A percentile compares a stretch with the other conserved stretches of the same genome.
phyloP scores from a whole-genome alignment of 257 asterid genomes.

The Scutellaria minor region DNA sequence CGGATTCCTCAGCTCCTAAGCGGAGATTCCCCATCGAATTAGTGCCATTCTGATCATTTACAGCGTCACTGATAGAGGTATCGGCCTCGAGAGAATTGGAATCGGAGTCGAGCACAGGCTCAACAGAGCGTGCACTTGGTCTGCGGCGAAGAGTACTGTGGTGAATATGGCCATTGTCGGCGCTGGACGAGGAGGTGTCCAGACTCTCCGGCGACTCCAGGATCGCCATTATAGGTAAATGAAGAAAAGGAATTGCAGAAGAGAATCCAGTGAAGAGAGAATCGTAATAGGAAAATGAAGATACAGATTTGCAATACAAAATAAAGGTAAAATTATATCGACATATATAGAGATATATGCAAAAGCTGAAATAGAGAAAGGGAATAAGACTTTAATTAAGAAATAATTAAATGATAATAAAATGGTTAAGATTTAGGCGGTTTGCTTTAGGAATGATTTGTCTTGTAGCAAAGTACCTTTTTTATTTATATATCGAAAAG shows the following conservation, averaged over 20 bases:
- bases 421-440: constrained; percentile 31
- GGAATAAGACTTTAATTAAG: neutral
- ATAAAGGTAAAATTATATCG: neutral
- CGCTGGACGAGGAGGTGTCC: constrained; percentile 42
- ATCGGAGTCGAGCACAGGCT: constrained; percentile 41
- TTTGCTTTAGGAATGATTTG: neutral
- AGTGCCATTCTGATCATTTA: constrained; percentile 31
- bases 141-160: constrained; percentile 54
- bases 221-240: constrained; percentile 49
- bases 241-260: constrained; percentile 17
- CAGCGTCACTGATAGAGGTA: constrained; percentile 35
- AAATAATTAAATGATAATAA: constrained; percentile 1
- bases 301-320: constrained; percentile 9
- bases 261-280: neutral
- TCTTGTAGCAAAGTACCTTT: neutral
- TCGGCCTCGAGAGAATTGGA: constrained; percentile 43
- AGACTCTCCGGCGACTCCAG: constrained; percentile 57
- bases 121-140: constrained; percentile 34
- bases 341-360: neutral
- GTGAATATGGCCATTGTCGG: constrained; percentile 30
- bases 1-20: constrained; percentile 35
- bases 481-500: too few species aligned
- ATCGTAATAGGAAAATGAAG: constrained; percentile 18
- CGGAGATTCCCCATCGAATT: constrained; percentile 38
- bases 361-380: neutral